phyloP scores from a whole-genome alignment of 805 yeast species.

The Cyberlindnera subsufficiens region DNA sequence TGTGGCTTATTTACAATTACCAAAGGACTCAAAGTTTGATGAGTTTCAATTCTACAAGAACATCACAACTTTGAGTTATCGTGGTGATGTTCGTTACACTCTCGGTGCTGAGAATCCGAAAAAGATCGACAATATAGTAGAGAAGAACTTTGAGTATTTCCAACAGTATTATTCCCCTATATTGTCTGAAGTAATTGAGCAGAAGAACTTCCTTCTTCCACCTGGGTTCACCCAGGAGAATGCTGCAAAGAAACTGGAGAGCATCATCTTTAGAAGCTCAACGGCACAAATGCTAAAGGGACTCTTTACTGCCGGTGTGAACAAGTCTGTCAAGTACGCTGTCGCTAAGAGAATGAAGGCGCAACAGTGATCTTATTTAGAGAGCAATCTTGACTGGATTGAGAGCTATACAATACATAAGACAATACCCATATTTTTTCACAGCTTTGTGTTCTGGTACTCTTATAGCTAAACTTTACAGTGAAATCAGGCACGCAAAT shows the following conservation, averaged over 20 bases:
- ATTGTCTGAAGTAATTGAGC: constrained; percentile 29
- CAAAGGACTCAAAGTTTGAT: constrained; percentile 35
- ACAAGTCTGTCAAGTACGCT: constrained; percentile 68
- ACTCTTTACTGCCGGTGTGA: constrained; percentile 76
- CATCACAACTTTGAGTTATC: constrained; percentile 75
- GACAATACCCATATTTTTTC: not conserved
- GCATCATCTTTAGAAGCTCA: constrained; percentile 66
- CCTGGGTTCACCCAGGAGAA: constrained; percentile 33
- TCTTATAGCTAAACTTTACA: too few relatives aligned
- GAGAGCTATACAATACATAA: too few relatives aligned
- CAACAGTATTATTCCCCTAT: constrained; percentile 68
- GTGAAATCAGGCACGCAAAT: too few relatives aligned
- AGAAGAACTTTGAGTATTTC: constrained; percentile 66
- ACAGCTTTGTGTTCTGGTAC: not conserved
- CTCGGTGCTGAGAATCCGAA: constrained; percentile 90
- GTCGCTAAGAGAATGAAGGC: constrained; percentile 55
- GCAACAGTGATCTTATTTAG: not conserved
- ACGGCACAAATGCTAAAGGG: constrained; percentile 78
- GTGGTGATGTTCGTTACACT: constrained; percentile 84
- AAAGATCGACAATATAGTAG: constrained; percentile 81
- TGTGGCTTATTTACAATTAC: constrained; percentile 36
- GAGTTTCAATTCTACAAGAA: constrained; percentile 67
- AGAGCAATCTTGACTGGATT: not conserved
- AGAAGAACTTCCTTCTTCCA: constrained; percentile 29
- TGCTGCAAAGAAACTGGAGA: constrained; percentile 32